Evolutionary conservation across 495 filamentous ascomycete species (phyloP), one percentile per base, ranked within the genome.

Genomic region (Ascobolus immersus): DNA sequence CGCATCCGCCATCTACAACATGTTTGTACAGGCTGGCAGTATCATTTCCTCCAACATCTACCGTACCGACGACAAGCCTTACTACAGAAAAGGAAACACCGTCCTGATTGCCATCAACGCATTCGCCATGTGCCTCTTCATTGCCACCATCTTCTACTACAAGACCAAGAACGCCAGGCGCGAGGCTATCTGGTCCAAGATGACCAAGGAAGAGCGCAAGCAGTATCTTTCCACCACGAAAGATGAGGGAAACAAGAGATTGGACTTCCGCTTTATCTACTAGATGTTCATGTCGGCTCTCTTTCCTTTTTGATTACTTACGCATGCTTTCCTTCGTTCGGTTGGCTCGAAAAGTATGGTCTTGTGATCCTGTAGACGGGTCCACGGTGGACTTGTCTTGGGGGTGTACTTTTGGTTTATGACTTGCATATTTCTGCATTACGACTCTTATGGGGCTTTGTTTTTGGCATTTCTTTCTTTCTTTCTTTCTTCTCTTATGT

Each of bases 231-330:
- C 51, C 4, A 67, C 67, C 2, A 76, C 73, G 17, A 61, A 46
- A 7, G 66, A 77, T 42, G 57, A 60, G 38, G 75, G 77, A 17
- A 79, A 73, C 41, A 80, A 79, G 53, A 58, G 76, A 56, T 61
- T 63, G 32, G 60, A 67, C 43, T 67, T 67, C 17, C 41, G 59
- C 25, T 57, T 67, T 35, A 13, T 26, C 18, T 39, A 47, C 23
- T 47, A 25, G 22, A 25, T 7, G 7, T 25, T n/a, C n/a, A n/a
- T 7, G 7, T 25, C 22, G 22, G 7, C 22, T 25, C n/a, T 25
- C n/a, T 25, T 25, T 25, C 22, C 22, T n/a, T 25, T n/a, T 7
- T 25, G 7, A 7, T 25, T 25, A 7, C n/a, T 25, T 25, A 7
- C 22, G n/a, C 22, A 25, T 7, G 7, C 7, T 7, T 25, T 7